These are phyloP conservation scores for Tetrapisispora taiwanensis DNA, from an alignment of 805 yeast genomes.

Conservation along the genomic window DNA sequence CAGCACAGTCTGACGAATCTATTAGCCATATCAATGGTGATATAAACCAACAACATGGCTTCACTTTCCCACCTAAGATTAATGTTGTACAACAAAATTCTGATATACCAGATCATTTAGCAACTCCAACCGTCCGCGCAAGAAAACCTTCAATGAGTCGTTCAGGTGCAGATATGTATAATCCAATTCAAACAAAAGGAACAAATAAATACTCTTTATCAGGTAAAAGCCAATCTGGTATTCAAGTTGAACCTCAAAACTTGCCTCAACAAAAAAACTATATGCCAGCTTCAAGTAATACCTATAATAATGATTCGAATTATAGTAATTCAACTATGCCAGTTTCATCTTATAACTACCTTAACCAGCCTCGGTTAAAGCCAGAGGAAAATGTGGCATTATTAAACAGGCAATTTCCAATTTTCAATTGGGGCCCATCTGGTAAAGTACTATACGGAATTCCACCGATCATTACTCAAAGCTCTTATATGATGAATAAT, in stretches of 20 bases:
- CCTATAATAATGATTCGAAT: conserved; percentile 8
- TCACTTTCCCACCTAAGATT: background rate
- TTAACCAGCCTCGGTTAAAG: background rate
- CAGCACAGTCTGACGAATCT: background rate
- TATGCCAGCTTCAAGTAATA: conserved; percentile 17
- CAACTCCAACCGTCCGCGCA: background rate
- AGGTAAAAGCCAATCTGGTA: conserved; percentile 22
- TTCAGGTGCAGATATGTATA: conserved; percentile 26
- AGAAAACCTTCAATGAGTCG: conserved; percentile 16
- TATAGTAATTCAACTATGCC: background rate
- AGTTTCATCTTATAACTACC: background rate
- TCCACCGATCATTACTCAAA: conserved; percentile 25
- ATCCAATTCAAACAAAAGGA: conserved; percentile 21
- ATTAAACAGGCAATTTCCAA: conserved; percentile 57
- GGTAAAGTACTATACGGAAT: conserved; percentile 36
- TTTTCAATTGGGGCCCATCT: conserved; percentile 56
- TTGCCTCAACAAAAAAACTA: background rate
- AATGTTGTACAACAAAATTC: background rate
- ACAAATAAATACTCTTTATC: conserved; percentile 31
- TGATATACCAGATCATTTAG: too few relatives aligned
- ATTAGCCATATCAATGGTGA: background rate
- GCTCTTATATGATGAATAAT: conserved; percentile 9
- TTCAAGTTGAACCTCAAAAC: background rate
- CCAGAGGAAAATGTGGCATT: conserved; percentile 42
- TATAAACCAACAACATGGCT: background rate